phyloP scores from a whole-genome alignment of 139 green algal genomes.

The Coelastrella sp. region DNA sequence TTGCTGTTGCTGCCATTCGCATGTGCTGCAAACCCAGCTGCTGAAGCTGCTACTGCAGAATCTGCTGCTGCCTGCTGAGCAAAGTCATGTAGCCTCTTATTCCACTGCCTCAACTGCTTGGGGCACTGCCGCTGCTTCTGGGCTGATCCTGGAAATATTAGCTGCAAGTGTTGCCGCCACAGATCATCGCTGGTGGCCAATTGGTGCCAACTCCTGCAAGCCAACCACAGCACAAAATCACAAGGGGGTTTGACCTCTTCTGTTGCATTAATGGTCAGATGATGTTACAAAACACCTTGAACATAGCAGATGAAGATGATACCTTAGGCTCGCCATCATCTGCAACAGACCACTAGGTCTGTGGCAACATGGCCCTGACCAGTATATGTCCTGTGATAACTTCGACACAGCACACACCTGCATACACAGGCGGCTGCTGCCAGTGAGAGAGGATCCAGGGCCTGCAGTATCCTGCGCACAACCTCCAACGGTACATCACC shows the following conservation, averaged over 20 bases:
- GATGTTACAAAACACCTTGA: not conserved
- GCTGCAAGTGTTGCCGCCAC: slow-evolving; percentile 32
- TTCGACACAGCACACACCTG: not conserved
- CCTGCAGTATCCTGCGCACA: slow-evolving; percentile 1
- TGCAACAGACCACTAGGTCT: too few relatives aligned
- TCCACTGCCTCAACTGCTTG: not conserved
- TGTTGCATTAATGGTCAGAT: too few relatives aligned
- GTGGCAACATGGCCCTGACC: too few relatives aligned
- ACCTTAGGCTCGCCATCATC: too few relatives aligned
- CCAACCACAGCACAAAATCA: not conserved
- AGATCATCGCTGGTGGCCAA: slow-evolving; percentile 6
- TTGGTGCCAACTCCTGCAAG: slow-evolving; percentile 12
- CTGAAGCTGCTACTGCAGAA: not conserved
- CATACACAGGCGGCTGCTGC: slow-evolving; percentile 40
- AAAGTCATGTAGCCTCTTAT: not conserved
- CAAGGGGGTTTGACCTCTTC: not conserved
- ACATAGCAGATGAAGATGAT: too few relatives aligned
- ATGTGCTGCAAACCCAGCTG: not conserved
- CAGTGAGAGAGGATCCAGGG: slow-evolving; percentile 37
- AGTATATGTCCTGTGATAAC: too few relatives aligned
- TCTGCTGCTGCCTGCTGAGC: not conserved
- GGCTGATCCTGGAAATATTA: not conserved
- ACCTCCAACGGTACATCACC: slow-evolving; percentile 35
- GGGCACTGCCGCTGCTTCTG: not conserved
- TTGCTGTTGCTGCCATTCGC: not conserved